A percentile compares a stretch with the other conserved stretches of the same genome.
Conservation (phyloP, 176 grass and related monocot genomes). For the Carex cristatella region DNA sequence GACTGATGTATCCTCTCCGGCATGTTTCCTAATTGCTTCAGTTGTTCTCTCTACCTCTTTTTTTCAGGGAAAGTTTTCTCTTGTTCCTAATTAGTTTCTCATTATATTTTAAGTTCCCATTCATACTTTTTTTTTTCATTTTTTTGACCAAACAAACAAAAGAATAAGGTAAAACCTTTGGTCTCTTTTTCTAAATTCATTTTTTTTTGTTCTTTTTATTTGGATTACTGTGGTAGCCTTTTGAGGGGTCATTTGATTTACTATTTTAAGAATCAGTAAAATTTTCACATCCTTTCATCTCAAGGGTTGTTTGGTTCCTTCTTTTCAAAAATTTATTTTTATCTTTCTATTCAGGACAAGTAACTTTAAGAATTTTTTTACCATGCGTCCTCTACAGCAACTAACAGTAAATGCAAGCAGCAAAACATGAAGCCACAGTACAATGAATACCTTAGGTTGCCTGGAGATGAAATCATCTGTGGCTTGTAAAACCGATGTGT, state of each 20-base stretch:
- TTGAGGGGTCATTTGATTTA: neutral
- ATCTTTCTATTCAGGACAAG: neutral
- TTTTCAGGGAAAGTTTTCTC: neutral
- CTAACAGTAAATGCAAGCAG: neutral
- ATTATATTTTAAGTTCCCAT: neutral
- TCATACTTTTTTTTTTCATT: neutral
- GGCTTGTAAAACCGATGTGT: slow-evolving; percentile 63
- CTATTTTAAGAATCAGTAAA: neutral
- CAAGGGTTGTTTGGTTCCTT: neutral
- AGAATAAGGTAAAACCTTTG: neutral
- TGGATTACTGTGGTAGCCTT: neutral
- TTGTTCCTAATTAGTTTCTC: neutral
- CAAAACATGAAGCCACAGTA: neutral
- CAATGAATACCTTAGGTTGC: slow-evolving; percentile 58
- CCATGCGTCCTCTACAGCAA: neutral
- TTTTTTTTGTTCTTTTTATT: neutral
- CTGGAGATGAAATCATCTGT: slow-evolving; percentile 72
- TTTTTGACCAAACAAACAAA: neutral
- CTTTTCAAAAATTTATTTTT: neutral
- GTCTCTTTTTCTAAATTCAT: neutral
- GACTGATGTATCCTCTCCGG: neutral
- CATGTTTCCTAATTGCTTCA: neutral
- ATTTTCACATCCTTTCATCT: neutral
- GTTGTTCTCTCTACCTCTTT: neutral
- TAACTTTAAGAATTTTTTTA: neutral